phyloP scores from a whole-genome alignment of 768 basidiomycete species.

The Dioszegia crocea region DNA sequence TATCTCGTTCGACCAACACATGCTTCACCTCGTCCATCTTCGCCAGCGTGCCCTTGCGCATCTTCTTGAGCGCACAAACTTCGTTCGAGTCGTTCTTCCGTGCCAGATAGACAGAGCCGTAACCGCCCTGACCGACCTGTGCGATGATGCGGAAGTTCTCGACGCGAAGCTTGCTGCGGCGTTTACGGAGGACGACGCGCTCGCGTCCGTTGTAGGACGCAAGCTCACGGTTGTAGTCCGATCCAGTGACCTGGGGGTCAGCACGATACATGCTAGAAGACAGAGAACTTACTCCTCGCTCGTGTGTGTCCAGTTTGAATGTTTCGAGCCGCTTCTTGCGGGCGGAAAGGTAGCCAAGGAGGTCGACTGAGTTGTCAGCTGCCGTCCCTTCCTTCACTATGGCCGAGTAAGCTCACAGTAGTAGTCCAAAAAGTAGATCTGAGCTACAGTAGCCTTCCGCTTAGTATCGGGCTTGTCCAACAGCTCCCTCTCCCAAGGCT shows the following conservation, averaged over 20 bases:
- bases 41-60: constrained; percentile 86
- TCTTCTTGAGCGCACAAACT: constrained; percentile 95
- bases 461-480: constrained; percentile 80
- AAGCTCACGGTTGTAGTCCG: constrained; percentile 63
- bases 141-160: constrained; percentile 98
- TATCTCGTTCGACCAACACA: constrained; percentile 94
- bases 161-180: constrained; percentile 86
- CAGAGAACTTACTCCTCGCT: constrained; percentile 55
- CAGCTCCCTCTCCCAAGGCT: constrained; percentile 81
- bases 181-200: constrained; percentile 81
- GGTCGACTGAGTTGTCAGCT: constrained; percentile 57
- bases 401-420: constrained; percentile 58
- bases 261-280: constrained; percentile 4
- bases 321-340: constrained; percentile 76
- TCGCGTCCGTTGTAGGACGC: constrained; percentile 91
- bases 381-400: background rate
- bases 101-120: constrained; percentile 95
- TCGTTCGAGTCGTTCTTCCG: constrained; percentile 92
- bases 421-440: constrained; percentile 96
- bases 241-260: constrained; percentile 27
- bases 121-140: constrained; percentile 97
- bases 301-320: constrained; percentile 76
- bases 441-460: constrained; percentile 93
- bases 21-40: constrained; percentile 99
- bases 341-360: constrained; percentile 78